Evolutionary conservation across 352 stramenopile genomes (phyloP), one percentile per base, ranked within the genome.

Genomic region (Peronospora tabacina): DNA sequence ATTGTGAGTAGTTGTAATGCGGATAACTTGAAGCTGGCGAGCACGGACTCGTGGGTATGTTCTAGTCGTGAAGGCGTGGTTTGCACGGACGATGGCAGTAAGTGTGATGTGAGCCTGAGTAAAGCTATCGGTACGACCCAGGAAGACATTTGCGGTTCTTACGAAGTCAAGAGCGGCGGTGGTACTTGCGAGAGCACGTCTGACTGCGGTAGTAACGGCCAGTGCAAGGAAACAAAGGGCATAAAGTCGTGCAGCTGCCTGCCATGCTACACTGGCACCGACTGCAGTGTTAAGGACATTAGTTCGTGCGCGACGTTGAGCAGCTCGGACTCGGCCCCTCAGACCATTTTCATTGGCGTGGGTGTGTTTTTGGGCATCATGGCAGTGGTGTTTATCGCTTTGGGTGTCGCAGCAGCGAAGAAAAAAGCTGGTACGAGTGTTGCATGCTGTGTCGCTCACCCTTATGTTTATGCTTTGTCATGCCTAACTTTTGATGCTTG

Each of bases 281-380:
- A 83, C 41, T 93, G 82, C 67, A 87, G 73, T 22, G 69, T 93
- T 13, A 82, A 83, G 52, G 80, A 90, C 55, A 81, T 78, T 38
- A 68, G 53, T 15, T 70, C 67, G 7, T 93, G 79, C 51, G 80
- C 66, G 44, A 75, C 72, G 33, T 61, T 93, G 13, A 62, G 60
- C 15, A 89, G 71, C 55, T 85, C 66, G 35, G 54, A 69, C 24
- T 55, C 59, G 19, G 82, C 82, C 2, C 82, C 82, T 0, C 79
- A 82, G 55, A 50, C 74, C 22, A 86, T 93, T 51, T 93, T 93
- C 38, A 65, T 66, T 5, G 74, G 55, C n/a, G 69, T 89, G 3
- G 82, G 79, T 30, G 58, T 46, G 3, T 93, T 90, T 56, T 37
- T 93, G 47, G 75, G 49, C 7, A 55, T 87, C n/a, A 90, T 90